Base-by-base conservation (phyloP, 2,329 filamentous ascomycete species). In the Phyllosticta capitalensis region DNA sequence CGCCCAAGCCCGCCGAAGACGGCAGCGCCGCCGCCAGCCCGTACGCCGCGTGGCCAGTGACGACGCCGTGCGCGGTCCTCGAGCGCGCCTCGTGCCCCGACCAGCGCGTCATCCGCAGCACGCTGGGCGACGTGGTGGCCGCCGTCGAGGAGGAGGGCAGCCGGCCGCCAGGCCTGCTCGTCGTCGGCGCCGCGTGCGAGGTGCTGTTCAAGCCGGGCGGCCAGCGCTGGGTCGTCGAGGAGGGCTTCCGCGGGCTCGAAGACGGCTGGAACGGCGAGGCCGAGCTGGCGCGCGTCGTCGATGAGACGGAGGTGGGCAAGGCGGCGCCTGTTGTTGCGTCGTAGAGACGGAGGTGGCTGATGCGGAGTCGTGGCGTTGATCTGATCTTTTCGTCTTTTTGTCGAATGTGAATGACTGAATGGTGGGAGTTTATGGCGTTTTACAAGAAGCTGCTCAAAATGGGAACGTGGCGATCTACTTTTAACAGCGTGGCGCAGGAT, bases 61-160 rank as follows among this genome's bases (percentile, higher is more conserved):
- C 76, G n/a, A 94, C 91, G 0, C 91, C 92, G 0, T 96, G 92
- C 67, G 92, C 92, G 0, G 92, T 99, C 10, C 82, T 99, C 59
- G 94, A 99, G 74, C 82, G 94, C 38, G 94, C 94, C 5, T 95
- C 89, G 62, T 99, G 94, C 70, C 88, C 90, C 0, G 94, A 99
- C 69, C 94, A 99, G 76, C 81, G 92, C 54, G 89, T 99, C 17
- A 92, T 99, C 26, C 81, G 94, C 59, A 94, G 91, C 1, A 96
- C 90, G 0, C 75, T 99, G 22, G 81, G 85, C 65, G 81, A 87
- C 66, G 90, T 97, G 1, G 88, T 82, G 22, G 81, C 85, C 56
- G 94, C 94, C 0, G 85, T 99, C 52, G 91, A 96, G 71, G 84
- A 89, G 55, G 90, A 95, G 68, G 94, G 94, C 0, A 94, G 88